Evolutionary conservation across 306 rosid genomes (phyloP), one percentile per base, ranked within the genome.

Genomic region (Inga laurina): DNA sequence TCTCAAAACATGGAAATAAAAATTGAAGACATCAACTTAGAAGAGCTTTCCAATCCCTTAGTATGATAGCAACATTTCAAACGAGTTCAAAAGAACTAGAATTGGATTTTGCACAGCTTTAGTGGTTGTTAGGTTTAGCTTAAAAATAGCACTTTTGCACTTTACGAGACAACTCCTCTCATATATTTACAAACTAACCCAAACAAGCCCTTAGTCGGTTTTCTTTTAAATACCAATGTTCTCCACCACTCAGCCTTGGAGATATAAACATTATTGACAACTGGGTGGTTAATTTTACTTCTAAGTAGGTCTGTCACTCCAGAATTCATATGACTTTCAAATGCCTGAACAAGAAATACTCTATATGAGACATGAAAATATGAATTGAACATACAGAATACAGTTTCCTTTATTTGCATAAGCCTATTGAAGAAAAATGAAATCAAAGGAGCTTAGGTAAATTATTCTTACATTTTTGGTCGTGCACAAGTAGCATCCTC

Each of bases 61-160:
- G 14, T 37, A 34, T 8, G 19, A 32, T 41, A 5, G 41, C 27
- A 67, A 35, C 0, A 16, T 48, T 37, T 43, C 37, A 74, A 52
- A 10, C 22, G 1, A 69, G 69, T 6, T 34, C 52, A n/a, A 3
- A 34, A 45, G n/a, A 22, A 78, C 75, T 77, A 67, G 62, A 80
- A 65, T 39, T 67, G 75, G 68, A 64, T 73, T 85, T 54, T 34
- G 37, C 73, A 77, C 27, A 34, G 77, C 49, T 81, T 61, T 61
- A 45, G 14, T 10, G 12, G 3, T 3, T 45, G 49, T 2, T 45
- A 45, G 13, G 49, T 45, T 45, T 45, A 45, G 49, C 13, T 45
- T 45, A 45, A 45, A 45, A 45, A 45, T 2, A 45, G 49, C 49
- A 45, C 13, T 45, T 45, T 45, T 45, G 49, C 14, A 2, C 13